Conservation (phyloP, 2,329 filamentous ascomycete species). For the Aureobasidium sp. region DNA sequence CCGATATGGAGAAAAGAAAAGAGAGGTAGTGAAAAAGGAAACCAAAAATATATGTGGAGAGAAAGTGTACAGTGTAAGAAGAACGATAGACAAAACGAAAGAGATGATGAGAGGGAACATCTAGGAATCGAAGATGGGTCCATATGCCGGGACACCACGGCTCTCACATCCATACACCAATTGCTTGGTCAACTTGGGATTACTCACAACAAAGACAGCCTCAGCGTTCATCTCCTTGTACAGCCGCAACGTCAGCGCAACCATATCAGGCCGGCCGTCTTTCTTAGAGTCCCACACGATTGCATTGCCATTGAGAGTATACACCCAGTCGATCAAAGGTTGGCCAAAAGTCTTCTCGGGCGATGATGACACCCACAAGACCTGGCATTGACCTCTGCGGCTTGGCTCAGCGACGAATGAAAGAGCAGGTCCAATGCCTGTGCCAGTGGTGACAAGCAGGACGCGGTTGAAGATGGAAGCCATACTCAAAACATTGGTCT, state of each 20-base stretch:
- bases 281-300: conserved; percentile 52
- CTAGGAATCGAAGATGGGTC: conserved; percentile 64
- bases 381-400: conserved; percentile 45
- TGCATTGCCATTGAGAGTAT: conserved; percentile 42
- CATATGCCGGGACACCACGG: conserved; percentile 58
- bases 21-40: not conserved
- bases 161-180: conserved; percentile 62
- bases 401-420: conserved; percentile 47
- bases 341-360: conserved; percentile 24
- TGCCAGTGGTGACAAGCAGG: conserved; percentile 62
- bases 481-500: conserved; percentile 58
- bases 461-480: conserved; percentile 56
- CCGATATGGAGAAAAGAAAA: not conserved
- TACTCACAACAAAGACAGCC: conserved; percentile 66
- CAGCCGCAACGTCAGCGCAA: conserved; percentile 46
- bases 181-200: conserved; percentile 57
- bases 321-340: conserved; percentile 29
- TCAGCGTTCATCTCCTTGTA: conserved; percentile 43
- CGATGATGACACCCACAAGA: conserved; percentile 60
- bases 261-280: conserved; percentile 52
- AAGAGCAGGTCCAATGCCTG: conserved; percentile 61
- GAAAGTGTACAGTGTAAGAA: not conserved
- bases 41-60: not conserved
- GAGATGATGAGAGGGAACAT: not conserved
- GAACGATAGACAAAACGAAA: not conserved